Conservation (phyloP, 2,329 filamentous ascomycete genomes). For the Trichoderma koningii region DNA sequence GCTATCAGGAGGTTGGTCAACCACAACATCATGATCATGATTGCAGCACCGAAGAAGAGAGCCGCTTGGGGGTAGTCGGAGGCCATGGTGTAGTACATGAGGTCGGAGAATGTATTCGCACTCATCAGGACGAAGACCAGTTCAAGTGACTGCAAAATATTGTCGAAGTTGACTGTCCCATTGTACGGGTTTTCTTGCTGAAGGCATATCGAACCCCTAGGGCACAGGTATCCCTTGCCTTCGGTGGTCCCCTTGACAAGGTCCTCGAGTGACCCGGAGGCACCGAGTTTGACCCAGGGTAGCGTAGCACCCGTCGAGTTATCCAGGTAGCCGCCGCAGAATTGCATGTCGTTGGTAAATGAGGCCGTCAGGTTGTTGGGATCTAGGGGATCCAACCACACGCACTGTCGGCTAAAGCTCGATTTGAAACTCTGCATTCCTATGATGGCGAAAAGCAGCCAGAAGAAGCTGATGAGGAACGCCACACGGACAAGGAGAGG, state of each 20-base stretch:
- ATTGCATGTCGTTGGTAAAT: slow-evolving; percentile 68
- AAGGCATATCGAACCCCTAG: slow-evolving; percentile 78
- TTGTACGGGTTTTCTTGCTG: slow-evolving; percentile 78
- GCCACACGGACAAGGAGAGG: slow-evolving; percentile 89
- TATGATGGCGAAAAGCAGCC: slow-evolving; percentile 94
- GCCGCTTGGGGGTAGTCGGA: slow-evolving; percentile 88
- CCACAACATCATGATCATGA: slow-evolving; percentile 95
- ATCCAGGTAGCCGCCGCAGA: slow-evolving; percentile 82
- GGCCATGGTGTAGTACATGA: slow-evolving; percentile 91
- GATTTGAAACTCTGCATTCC: slow-evolving; percentile 96
- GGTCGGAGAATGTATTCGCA: slow-evolving; percentile 91
- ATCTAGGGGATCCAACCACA: slow-evolving; percentile 69
- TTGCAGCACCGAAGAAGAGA: slow-evolving; percentile 71
- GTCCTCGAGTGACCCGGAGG: slow-evolving; percentile 45
- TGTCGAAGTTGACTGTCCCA: slow-evolving; percentile 90
- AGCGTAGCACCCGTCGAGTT: slow-evolving; percentile 56
- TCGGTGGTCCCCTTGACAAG: slow-evolving; percentile 53
- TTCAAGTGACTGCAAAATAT: slow-evolving; percentile 88
- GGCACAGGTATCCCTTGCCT: slow-evolving; percentile 87
- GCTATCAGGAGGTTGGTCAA: slow-evolving; percentile 92
- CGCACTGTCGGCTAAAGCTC: slow-evolving; percentile 74
- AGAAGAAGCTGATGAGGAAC: slow-evolving; percentile 95
- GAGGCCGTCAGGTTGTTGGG: slow-evolving; percentile 56
- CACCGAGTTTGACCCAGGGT: slow-evolving; percentile 64
- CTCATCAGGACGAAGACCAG: slow-evolving; percentile 98